Evolutionary conservation across 2,329 filamentous ascomycete genomes (phyloP), one percentile per base, ranked within the genome.

Genomic region (Pyrenochaeta sp.): DNA sequence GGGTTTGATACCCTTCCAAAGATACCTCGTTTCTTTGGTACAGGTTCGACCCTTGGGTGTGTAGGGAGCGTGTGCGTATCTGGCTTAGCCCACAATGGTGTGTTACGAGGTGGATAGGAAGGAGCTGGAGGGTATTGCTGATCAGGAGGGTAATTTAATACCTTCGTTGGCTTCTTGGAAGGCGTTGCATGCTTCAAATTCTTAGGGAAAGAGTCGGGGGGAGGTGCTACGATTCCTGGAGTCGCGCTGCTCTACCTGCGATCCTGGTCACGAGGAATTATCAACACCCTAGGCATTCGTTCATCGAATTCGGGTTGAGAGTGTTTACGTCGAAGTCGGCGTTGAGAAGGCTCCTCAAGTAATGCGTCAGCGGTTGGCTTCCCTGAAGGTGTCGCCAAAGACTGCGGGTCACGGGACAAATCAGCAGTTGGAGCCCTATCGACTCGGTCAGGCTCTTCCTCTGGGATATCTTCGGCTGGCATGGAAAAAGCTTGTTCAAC

Each of bases 121-220:
- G 67, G 60, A n/a, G 66, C 61, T 30, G 54, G 55, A 46, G 66
- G 64, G 42, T 61, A 54, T 48, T 69, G 67, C 39, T 64, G 33
- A 3, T 63, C 60, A 27, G 56, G 61, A n/a, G 56, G 56, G 17
- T 60, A 51, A 18, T 54, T 52, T 2, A 41, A 5, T 27, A 27
- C 9, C 9, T 27, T 27, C 23, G 4, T 61, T 30, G 39, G 29
- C 39, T 56, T 65, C 15, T 49, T 41, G 7, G 20, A 29, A 27
- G 23, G 23, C 23, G 9, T 27, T 27, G 9, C 4, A 27, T 27
- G 23, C 23, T 27, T 27, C 23, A 27, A 27, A 27, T 27, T 9
- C 23, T 9, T 27, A 5, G 23, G 23, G 9, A 27, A 5, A 5
- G 9, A 5, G 4, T 27, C 23, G 4, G 23, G 23, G 9, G 23